These are phyloP conservation scores for Nitzschia putrida DNA, from an alignment of 108 stramenopile genomes.

Conservation along the genomic window DNA sequence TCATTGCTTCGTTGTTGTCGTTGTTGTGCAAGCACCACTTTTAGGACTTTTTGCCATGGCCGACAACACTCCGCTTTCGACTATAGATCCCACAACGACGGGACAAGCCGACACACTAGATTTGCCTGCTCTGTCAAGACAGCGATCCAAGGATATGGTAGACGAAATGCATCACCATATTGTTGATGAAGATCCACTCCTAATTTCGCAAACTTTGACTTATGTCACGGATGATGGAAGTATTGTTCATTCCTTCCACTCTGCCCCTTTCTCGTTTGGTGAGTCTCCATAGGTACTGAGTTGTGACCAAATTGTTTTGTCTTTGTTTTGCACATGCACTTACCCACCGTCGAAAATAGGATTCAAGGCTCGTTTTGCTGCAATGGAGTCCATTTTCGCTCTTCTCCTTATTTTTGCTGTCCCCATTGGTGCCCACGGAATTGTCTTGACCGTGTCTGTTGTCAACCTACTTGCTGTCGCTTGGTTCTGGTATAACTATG, in stretches of 20 bases:
- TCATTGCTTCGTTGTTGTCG: no score
- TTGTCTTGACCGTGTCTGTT: conserved; percentile 74
- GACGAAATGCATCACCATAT: conserved; percentile 37
- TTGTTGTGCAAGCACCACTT: no score
- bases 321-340: neutral
- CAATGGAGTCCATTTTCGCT: conserved; percentile 72
- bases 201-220: conserved; percentile 85
- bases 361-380: conserved; percentile 76
- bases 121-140: conserved; percentile 14
- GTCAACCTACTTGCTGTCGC: conserved; percentile 78
- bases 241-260: conserved; percentile 75
- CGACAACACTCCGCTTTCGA: conserved; percentile 24
- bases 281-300: conserved; percentile 15
- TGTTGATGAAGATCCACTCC: conserved; percentile 77
- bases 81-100: conserved; percentile 11
- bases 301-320: neutral
- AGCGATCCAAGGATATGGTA: conserved; percentile 40
- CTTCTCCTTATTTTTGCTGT: conserved; percentile 67
- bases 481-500: conserved; percentile 91
- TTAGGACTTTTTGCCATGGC: conserved; percentile 4
- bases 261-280: conserved; percentile 80
- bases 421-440: conserved; percentile 83
- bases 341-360: conserved; percentile 32
- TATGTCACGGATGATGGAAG: conserved; percentile 89
- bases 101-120: conserved; percentile 13